Base-by-base conservation (phyloP, 2,329 filamentous ascomycete species). In the Venturia pyrina region DNA sequence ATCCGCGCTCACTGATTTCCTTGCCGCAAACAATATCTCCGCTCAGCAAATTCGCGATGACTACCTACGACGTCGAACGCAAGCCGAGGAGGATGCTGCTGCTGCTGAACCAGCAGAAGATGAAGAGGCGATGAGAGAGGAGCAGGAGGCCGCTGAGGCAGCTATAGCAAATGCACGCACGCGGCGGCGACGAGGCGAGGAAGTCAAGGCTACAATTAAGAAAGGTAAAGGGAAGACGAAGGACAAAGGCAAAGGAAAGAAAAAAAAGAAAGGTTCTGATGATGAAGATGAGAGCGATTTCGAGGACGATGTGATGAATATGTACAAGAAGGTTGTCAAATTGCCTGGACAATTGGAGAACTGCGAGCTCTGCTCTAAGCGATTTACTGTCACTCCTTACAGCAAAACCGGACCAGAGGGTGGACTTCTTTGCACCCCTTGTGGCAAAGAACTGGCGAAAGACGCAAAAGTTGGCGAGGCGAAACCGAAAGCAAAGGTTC, bases 341-440 rank as follows among this genome's bases (percentile, higher is more conserved):
- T 74, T 88, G n/a, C 90, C 91, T 1, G 92, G 91, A 2, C 93
- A 98, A 75, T 85, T 93, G 72, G 91, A 90, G 69, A 93, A 96
- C 70, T 98, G 93, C 73, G 91, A 90, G 68, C 78, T 87, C 3
- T 98, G 93, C 75, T 82, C 84, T 56, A 96, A 95, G 75, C 87
- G 92, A 46, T 98, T 98, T 73, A 96, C 91, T 0, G 93, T 98
- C 57, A 97, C 93, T 0, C 84, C 91, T 0, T 97, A 97, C 78
- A 92, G 89, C 68, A 89, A 91, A 69, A 84, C 87, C 37, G 91
- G 90, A 0, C 89, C 90, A 0, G 82, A 89, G n/a, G 93, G 93
- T 4, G 91, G 91, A 19, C 80, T 98, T n/a, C 80, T 97, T 1
- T 98, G 93, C 73, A 82, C 83, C 3, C 86, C 89, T 28, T 98